Evolutionary conservation across 768 basidiomycete genomes (phyloP).

Genomic region (Fibroporia radiculosa): DNA sequence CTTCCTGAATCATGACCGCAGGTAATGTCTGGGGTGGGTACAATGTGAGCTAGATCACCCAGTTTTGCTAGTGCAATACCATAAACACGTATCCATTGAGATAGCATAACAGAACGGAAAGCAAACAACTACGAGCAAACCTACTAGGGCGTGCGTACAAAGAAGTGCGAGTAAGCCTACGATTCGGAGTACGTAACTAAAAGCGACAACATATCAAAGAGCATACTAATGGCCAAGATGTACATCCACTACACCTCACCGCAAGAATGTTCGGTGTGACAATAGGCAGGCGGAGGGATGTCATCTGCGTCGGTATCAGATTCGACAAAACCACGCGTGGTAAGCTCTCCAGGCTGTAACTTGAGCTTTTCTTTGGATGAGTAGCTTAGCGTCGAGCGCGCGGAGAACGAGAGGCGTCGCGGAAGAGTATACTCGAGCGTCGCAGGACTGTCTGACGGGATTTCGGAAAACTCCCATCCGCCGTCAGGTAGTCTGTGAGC

Average conservation of each 20-base stretch:
- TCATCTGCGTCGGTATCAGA: slow-evolving; percentile 12
- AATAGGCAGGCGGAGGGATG: slow-evolving; percentile 11
- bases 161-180: no score
- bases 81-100: no score
- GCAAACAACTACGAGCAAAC: no score
- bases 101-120: no score
- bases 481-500: slow-evolving; percentile 46
- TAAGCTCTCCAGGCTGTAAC: slow-evolving; percentile 15
- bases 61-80: no score
- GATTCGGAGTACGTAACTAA: no score
- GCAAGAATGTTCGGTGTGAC: slow-evolving; percentile 1
- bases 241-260: background rate
- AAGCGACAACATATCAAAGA: background rate
- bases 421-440: slow-evolving; percentile 8
- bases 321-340: slow-evolving; percentile 17
- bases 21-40: no score
- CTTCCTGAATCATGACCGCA: no score
- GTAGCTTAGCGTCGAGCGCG: slow-evolving; percentile 1
- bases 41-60: no score
- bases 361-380: slow-evolving; percentile 11
- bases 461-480: slow-evolving; percentile 45
- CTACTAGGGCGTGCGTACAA: no score
- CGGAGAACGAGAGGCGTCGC: slow-evolving; percentile 1
- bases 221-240: no score
- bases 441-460: slow-evolving; percentile 4